phyloP scores from a whole-genome alignment of 208 protist species.

The Leishmania lainsoni region DNA sequence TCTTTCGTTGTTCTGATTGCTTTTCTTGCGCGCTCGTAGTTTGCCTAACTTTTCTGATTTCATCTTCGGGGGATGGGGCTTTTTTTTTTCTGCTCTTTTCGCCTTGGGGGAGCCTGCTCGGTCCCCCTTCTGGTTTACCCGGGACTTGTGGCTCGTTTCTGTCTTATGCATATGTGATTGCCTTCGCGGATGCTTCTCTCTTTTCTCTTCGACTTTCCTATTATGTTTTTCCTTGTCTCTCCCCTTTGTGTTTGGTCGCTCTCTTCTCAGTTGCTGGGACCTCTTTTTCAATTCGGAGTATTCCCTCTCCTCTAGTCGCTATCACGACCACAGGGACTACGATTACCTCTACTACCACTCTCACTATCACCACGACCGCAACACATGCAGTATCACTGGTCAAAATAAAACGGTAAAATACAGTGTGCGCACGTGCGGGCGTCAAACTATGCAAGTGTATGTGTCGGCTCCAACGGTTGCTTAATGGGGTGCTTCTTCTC shows the following conservation, averaged over 20 bases:
- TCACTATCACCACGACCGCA: background rate
- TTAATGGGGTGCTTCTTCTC: background rate
- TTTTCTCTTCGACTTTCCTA: background rate
- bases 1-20: background rate
- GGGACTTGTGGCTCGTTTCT: background rate
- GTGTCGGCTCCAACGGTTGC: background rate
- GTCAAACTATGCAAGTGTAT: background rate
- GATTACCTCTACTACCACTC: background rate
- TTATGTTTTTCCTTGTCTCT: background rate
- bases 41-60: no score
- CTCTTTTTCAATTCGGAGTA: background rate
- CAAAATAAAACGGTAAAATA: background rate
- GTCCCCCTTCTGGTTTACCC: no score
- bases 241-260: background rate
- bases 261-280: background rate
- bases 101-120: background rate
- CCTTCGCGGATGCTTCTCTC: background rate
- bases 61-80: no score
- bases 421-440: background rate
- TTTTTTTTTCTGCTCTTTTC: background rate
- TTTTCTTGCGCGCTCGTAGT: no score
- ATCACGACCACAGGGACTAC: background rate
- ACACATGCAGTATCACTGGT: background rate
- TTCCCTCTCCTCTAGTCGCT: background rate
- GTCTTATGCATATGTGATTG: background rate